Conservation (phyloP, 192 early-diverging fungal species). For the Fimicolochytrium jonesii region DNA sequence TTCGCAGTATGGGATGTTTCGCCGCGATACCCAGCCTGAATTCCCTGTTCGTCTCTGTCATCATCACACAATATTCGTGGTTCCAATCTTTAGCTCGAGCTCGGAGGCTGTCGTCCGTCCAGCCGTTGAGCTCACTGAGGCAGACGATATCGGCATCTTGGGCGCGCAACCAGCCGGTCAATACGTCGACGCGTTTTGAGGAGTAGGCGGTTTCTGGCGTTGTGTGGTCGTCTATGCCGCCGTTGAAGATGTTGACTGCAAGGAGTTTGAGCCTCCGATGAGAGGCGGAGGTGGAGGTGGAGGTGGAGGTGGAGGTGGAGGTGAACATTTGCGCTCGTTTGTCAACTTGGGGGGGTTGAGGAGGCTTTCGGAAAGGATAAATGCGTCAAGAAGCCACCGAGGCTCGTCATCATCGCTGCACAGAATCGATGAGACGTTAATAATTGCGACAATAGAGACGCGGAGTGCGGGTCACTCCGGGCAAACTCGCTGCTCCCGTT, state of each 20-base stretch:
- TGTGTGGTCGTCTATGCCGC: background rate
- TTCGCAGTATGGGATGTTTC: background rate
- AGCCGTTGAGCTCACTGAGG: constrained; percentile 10
- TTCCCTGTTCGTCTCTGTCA: constrained; percentile 8
- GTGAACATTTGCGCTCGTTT: too few species aligned
- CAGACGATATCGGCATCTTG: background rate
- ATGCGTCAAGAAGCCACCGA: too few species aligned
- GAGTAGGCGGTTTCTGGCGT: background rate
- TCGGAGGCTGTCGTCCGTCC: background rate
- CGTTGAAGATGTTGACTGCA: constrained; percentile 4
- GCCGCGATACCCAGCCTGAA: constrained; percentile 6
- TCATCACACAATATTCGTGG: background rate
- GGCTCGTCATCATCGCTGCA: too few species aligned
- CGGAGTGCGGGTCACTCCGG: too few species aligned
- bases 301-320: too few species aligned
- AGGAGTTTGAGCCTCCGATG: constrained; percentile 1
- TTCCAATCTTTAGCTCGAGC: background rate
- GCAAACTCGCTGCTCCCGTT: too few species aligned
- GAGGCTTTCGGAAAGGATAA: too few species aligned
- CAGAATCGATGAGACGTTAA: too few species aligned
- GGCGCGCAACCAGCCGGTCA: background rate
- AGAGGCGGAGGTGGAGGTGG: too few species aligned
- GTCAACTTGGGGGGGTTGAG: too few species aligned
- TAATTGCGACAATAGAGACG: too few species aligned
- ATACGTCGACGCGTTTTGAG: background rate